phyloP scores from a whole-genome alignment of 257 asterid species.

The Plectranthus barbatus region DNA sequence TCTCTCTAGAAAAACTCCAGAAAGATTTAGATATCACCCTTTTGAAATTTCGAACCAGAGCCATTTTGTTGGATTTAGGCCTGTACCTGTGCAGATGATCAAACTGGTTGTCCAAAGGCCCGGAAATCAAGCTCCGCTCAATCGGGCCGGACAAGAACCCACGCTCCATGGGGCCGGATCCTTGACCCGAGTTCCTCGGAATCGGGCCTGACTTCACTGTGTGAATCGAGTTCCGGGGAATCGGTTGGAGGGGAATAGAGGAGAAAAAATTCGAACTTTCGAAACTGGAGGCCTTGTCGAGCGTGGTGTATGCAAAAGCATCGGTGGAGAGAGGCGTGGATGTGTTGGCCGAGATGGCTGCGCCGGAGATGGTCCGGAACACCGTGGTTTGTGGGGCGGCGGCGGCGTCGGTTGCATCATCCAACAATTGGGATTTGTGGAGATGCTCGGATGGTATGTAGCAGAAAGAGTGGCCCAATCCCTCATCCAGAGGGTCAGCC shows the following conservation, averaged over 20 bases:
- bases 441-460: slow-evolving; percentile 58
- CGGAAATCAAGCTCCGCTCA: slow-evolving; percentile 62
- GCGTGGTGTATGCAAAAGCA: slow-evolving; percentile 32
- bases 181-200: slow-evolving; percentile 25
- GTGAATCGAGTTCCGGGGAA: slow-evolving; percentile 28
- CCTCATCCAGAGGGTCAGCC: slow-evolving; percentile 65
- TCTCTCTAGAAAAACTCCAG: slow-evolving; percentile 38
- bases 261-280: slow-evolving; percentile 71
- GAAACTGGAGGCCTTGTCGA: slow-evolving; percentile 72
- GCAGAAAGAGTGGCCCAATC: slow-evolving; percentile 86
- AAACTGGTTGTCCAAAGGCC: slow-evolving; percentile 58
- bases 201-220: slow-evolving; percentile 68
- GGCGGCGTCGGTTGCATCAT: slow-evolving; percentile 29
- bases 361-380: slow-evolving; percentile 81
- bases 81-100: slow-evolving; percentile 54
- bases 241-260: slow-evolving; percentile 72
- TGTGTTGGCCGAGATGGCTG: slow-evolving; percentile 86
- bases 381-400: slow-evolving; percentile 31
- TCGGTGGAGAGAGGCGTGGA: slow-evolving; percentile 74
- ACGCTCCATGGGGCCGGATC: slow-evolving; percentile 60
- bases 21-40: slow-evolving; percentile 43
- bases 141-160: slow-evolving; percentile 88
- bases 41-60: slow-evolving; percentile 34
- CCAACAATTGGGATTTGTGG: slow-evolving; percentile 27
- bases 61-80: slow-evolving; percentile 47